Conservation (phyloP, 148 eudicot genomes). For the Rhododendron griersonianum region DNA sequence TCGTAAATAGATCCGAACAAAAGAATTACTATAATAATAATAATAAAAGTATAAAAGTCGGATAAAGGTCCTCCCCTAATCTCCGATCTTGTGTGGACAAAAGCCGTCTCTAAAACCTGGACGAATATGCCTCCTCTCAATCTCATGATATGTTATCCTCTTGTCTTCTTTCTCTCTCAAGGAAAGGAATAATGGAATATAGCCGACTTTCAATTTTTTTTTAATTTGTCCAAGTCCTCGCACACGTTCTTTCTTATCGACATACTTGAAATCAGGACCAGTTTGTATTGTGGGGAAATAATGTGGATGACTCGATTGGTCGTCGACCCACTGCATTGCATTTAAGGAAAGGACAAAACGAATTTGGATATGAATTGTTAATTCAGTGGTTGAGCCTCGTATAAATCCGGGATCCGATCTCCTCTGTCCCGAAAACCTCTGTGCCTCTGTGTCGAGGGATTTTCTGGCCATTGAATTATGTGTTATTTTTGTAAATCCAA, state of each 20-base stretch:
- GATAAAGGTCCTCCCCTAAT: not conserved
- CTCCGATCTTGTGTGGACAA: not conserved
- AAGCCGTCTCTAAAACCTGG: not conserved
- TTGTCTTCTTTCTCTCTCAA: not conserved
- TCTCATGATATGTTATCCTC: not conserved
- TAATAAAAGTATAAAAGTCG: not conserved
- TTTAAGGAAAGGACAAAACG: not conserved
- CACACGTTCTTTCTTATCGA: not conserved
- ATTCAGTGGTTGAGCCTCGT: not conserved
- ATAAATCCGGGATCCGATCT: no score
- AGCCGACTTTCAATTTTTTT: not conserved
- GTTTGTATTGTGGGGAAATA: not conserved
- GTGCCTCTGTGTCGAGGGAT: no score
- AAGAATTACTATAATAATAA: no score
- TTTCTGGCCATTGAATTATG: no score
- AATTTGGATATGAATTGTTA: not conserved
- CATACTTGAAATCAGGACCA: not conserved
- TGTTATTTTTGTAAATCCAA: no score
- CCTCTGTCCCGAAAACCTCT: rapidly evolving
- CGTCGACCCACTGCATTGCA: not conserved
- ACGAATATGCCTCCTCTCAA: not conserved
- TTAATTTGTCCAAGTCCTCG: not conserved
- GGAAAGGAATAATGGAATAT: not conserved
- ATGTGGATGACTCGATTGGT: not conserved
- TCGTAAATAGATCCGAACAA: no score